These are phyloP conservation scores for Cinnamomum micranthum DNA, from an alignment of 164 flowering plant genomes.

Conservation along the genomic window DNA sequence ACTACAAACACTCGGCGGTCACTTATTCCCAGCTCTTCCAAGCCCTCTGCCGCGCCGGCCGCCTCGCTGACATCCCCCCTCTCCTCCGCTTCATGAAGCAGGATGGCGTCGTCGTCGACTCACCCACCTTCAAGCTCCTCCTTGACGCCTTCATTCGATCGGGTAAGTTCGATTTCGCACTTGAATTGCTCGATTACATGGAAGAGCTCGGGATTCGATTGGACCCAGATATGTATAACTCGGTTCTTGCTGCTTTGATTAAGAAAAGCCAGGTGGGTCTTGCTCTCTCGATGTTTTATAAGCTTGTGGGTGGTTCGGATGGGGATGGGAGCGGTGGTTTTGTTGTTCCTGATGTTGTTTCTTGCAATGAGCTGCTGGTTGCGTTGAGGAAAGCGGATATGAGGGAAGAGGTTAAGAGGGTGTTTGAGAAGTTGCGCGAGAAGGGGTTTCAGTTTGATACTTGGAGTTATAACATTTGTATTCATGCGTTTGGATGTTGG, in stretches of 20 bases:
- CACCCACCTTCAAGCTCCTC: slow-evolving; percentile 48
- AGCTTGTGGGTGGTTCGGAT: slow-evolving; percentile 39
- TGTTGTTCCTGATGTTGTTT: slow-evolving; percentile 32
- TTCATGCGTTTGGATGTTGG: slow-evolving; percentile 92
- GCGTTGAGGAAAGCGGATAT: slow-evolving; percentile 58
- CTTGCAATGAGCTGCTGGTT: slow-evolving; percentile 68
- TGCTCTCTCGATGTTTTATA: slow-evolving; percentile 63
- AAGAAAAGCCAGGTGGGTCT: slow-evolving; percentile 53
- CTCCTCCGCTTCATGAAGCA: slow-evolving; percentile 55
- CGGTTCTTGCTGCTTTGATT: slow-evolving; percentile 63
- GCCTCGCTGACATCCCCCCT: slow-evolving; percentile 36
- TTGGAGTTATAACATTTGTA: slow-evolving; percentile 83
- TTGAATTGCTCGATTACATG: slow-evolving; percentile 62
- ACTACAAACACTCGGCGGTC: slow-evolving; percentile 55
- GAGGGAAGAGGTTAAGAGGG: slow-evolving; percentile 54
- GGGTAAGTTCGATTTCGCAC: slow-evolving; percentile 58
- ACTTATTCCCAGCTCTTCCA: slow-evolving; percentile 53
- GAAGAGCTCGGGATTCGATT: slow-evolving; percentile 45
- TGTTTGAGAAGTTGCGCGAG: slow-evolving; percentile 49
- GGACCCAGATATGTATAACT: slow-evolving; percentile 44
- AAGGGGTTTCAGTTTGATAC: slow-evolving; percentile 44
- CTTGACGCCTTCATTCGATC: slow-evolving; percentile 57
- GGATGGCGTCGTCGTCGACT: slow-evolving; percentile 54
- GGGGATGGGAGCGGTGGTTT: slow-evolving; percentile 3
- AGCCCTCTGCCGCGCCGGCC: slow-evolving; percentile 41